Evolutionary conservation across 805 yeast genomes (phyloP).

Genomic region (Pichia ethanolica): DNA sequence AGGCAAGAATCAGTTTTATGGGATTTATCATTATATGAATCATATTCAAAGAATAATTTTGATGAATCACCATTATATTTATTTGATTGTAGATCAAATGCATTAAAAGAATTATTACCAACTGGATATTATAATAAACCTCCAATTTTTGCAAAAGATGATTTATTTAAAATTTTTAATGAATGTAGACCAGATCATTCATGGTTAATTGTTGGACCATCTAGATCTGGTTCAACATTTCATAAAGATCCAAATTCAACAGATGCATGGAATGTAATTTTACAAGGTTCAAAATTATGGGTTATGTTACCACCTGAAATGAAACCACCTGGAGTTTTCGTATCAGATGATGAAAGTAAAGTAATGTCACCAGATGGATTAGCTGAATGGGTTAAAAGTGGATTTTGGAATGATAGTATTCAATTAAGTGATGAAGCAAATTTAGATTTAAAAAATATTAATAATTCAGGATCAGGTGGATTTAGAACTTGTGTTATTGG

Average conservation of each 20-base stretch:
- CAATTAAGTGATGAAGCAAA: slow-evolving; percentile 36
- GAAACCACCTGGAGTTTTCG: slow-evolving; percentile 80
- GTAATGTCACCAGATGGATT: slow-evolving; percentile 89
- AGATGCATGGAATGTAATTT: slow-evolving; percentile 81
- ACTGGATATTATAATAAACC: slow-evolving; percentile 10
- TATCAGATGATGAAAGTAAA: slow-evolving; percentile 71
- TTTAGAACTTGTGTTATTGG: slow-evolving; percentile 49
- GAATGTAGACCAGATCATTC: slow-evolving; percentile 78
- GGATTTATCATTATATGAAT: slow-evolving; percentile 54
- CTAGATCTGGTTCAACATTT: slow-evolving; percentile 77
- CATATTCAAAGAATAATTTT: slow-evolving; percentile 50
- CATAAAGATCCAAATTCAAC: slow-evolving; percentile 92
- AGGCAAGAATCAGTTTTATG: slow-evolving; percentile 84
- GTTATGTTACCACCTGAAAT: slow-evolving; percentile 74
- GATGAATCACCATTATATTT: slow-evolving; percentile 85
- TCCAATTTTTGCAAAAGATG: slow-evolving; percentile 31
- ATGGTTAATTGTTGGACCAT: slow-evolving; percentile 88
- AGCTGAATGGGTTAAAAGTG: slow-evolving; percentile 85
- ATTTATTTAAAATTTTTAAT: slow-evolving; percentile 32
- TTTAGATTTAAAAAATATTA: slow-evolving; percentile 14
- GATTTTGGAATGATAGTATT: slow-evolving; percentile 66
- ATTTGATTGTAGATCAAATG: slow-evolving; percentile 73
- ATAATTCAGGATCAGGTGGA: slow-evolving; percentile 10
- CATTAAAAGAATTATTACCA: slow-evolving; percentile 43
- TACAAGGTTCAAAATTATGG: slow-evolving; percentile 78